Evolutionary conservation across 176 grass and related monocot species (phyloP), one percentile per base, ranked within the genome.

Genomic region (Avena sativa): DNA sequence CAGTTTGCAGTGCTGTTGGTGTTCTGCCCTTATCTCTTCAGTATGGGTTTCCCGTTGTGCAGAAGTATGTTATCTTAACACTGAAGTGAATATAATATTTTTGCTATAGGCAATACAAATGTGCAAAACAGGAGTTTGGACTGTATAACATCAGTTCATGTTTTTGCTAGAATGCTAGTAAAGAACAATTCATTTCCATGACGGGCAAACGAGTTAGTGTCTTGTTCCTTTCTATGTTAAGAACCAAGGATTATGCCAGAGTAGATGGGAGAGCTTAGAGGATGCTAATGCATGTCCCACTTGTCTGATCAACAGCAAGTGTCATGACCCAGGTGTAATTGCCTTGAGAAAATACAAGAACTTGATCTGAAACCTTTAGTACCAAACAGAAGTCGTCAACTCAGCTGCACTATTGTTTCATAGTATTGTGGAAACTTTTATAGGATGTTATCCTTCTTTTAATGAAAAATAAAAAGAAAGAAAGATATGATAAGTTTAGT

Each of bases 1-100:
- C 87, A 99, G 97, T 96, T 86, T 99, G 94, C 86, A 99, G 97
- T 87, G 97, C 97, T 81, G 97, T 99, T 74, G 97, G 97, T 78
- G 92, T 99, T 70, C 89, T 99, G 34, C 97, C 97, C 28, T 88
- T 99, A 57, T 99, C 97, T 79, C 92, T 99, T 74, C 97, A 99
- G 72, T 99, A 99, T 89, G 94, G 97, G 60, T 99, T 99, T 92
- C 63, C 94, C 65, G 84, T 96, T 90, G 83, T 99, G 76, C 82
- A 99, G 63, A 96, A 94, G 97, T 99, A 99, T 87, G 97, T 23
- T 78, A 82, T 46, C 65, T 78, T 47, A 89, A 88, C 20, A 2
- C 69, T 55, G 19, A 71, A 84, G 5, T 85, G 17, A 68, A 85
- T 71, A 67, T 32, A 11, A 55, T 63, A 5, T 55, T 26, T 32